Percentiles rank a stretch among this genome's conserved stretches.
phyloP scores from a whole-genome alignment of 2,329 filamentous ascomycete genomes.

The Colletotrichum spinosum region DNA sequence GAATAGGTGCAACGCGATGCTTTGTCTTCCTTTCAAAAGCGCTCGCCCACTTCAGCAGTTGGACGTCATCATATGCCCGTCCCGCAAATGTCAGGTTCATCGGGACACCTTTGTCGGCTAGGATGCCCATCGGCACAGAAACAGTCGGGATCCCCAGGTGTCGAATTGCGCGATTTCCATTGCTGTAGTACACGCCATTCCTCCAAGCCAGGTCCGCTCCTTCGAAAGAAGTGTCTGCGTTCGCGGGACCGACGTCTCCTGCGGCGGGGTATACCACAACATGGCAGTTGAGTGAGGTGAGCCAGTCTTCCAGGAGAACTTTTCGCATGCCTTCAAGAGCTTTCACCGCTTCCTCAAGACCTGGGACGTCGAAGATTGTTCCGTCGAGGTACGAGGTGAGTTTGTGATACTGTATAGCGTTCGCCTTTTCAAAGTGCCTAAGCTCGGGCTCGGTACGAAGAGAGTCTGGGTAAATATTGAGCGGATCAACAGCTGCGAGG shows the following conservation, averaged over 20 bases:
- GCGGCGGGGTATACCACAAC: constrained; percentile 5
- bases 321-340: constrained; percentile 11
- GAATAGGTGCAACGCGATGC: not conserved
- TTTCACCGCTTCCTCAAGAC: not conserved
- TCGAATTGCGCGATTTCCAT: constrained; percentile 40
- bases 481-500: too few relatives aligned
- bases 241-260: constrained; percentile 8
- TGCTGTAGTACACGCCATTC: constrained; percentile 32
- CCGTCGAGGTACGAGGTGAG: not conserved
- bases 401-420: not conserved
- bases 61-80: constrained; percentile 42
- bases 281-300: not conserved
- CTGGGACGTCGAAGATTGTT: not conserved
- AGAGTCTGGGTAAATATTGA: too few relatives aligned
- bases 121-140: constrained; percentile 43
- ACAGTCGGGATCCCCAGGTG: constrained; percentile 45
- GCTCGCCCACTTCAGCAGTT: constrained; percentile 1
- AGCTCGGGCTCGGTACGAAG: too few relatives aligned
- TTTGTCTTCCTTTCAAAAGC: not conserved
- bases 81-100: constrained; percentile 43
- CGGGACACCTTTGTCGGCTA: constrained; percentile 42
- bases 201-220: constrained; percentile 53
- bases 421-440: too few relatives aligned
- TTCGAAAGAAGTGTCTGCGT: not conserved
- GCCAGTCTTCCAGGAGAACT: constrained; percentile 6